These are phyloP conservation scores for Pseudozyma hubeiensis DNA, from an alignment of 1,284 basidiomycete genomes.

Conservation along the genomic window DNA sequence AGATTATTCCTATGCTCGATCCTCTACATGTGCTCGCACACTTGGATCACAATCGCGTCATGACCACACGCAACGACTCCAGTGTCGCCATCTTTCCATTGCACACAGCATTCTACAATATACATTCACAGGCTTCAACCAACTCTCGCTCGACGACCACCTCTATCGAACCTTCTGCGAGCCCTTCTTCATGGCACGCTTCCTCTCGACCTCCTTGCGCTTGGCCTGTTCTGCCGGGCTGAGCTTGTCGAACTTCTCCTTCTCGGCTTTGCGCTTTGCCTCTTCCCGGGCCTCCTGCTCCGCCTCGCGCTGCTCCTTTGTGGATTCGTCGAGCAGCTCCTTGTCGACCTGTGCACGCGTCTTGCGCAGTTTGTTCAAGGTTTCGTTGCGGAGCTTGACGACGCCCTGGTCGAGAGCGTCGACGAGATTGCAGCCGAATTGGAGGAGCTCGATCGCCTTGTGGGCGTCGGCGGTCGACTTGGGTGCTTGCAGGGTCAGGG, in stretches of 20 bases:
- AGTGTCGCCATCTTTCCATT: conserved; percentile 3
- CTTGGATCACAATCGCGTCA: background rate
- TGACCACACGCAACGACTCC: too few relatives aligned
- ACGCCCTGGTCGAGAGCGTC: conserved; percentile 58
- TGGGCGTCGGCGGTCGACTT: conserved; percentile 30
- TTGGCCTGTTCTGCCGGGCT: conserved; percentile 65
- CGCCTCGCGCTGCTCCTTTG: conserved; percentile 54
- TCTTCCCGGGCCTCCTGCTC: conserved; percentile 57
- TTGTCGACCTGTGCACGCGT: conserved; percentile 58
- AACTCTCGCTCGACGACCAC: too few relatives aligned
- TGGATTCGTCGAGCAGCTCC: conserved; percentile 49
- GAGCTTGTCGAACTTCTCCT: conserved; percentile 63
- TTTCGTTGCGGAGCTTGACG: conserved; percentile 51
- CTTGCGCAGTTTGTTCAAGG: conserved; percentile 53
- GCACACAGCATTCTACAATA: background rate
- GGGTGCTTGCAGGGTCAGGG: conserved; percentile 59
- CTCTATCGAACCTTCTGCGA: conserved; percentile 26
- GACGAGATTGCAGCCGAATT: conserved; percentile 59
- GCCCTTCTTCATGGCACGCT: conserved; percentile 60
- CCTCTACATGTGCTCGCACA: background rate
- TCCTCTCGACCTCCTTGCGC: conserved; percentile 64
- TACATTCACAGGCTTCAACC: background rate
- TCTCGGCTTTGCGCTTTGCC: conserved; percentile 59
- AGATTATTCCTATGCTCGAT: background rate
- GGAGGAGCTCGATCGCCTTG: conserved; percentile 52